Evolutionary conservation across 305 asterid species (phyloP).

Genomic region (Petunia hybrid): DNA sequence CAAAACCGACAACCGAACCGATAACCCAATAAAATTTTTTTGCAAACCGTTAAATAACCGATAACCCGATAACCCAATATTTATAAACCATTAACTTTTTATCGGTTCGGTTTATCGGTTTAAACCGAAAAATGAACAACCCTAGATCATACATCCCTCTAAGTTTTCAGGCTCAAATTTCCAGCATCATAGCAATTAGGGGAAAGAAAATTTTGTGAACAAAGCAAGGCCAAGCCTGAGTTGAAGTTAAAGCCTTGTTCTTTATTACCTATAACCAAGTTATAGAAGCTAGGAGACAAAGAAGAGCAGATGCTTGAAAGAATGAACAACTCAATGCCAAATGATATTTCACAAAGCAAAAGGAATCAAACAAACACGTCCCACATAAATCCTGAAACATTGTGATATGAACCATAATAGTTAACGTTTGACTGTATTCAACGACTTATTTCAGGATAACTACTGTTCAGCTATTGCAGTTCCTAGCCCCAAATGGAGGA

Average conservation of each 20-base stretch:
- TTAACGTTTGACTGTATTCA: neutral
- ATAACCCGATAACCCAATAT: too few species aligned
- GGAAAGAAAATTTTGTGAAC: neutral
- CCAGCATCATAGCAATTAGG: neutral
- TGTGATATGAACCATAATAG: neutral
- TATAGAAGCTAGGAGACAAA: neutral
- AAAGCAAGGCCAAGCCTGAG: neutral
- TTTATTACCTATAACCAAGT: neutral
- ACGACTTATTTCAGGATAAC: neutral
- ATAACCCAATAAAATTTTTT: too few species aligned
- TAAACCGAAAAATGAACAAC: too few species aligned
- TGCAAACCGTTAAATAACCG: too few species aligned
- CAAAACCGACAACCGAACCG: too few species aligned
- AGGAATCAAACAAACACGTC: neutral
- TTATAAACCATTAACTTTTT: too few species aligned
- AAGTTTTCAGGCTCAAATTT: neutral
- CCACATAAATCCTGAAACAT: neutral
- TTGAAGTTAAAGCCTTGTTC: neutral
- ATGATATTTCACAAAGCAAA: too few species aligned
- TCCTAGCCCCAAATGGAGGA: neutral
- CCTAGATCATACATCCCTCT: neutral
- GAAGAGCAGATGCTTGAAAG: neutral
- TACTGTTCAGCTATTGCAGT: too few species aligned
- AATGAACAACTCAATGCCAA: neutral
- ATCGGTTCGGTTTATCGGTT: too few species aligned